Base-by-base conservation (phyloP, 441 rosid species). In the Adansonia grandidieri region DNA sequence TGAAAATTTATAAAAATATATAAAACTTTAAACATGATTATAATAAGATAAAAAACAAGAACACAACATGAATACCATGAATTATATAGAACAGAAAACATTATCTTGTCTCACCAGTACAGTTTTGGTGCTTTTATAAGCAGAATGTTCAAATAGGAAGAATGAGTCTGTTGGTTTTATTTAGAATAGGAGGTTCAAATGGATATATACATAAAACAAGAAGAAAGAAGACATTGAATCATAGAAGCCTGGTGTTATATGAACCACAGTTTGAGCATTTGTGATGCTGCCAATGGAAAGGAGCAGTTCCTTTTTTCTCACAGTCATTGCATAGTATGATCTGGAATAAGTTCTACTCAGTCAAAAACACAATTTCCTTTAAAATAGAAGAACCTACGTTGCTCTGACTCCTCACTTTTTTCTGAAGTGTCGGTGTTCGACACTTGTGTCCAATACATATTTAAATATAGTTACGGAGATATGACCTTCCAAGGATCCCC, bases 261-360 rank as follows among this genome's bases (percentile, higher is more conserved):
- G 97, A 96, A 77, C 94, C 92, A 65, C 97, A 92, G 20, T 63
- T 71, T 10, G 83, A 47, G 84, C 99, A 96, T 82, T 96, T 92
- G 90, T 88, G 97, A 82, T 93, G 84, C 40, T 84, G 87, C 98
- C 98, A 92, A 48, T 91, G 98, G 85, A 89, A 93, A 60, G 89
- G 82, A 80, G 94, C 87, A 75, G 66, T 54, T 69, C 97, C 97
- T 77, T 85, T 92, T 83, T 86, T 91, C 86, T 92, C 93, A 69
- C 99, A 96, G 53, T 92, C 99, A 77, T 96, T 91, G 82, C 99
- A 94, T 17, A 91, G 80, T 74, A 92, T 91, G 50, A 44, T 82
- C 98, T 91, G 89, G 80, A 78, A 80, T 50, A 6, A 9, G 58
- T 74, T 19, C 22, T 9, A 56, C 20, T 11, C 32, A 73, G 57